Base-by-base conservation (phyloP, 2,329 filamentous ascomycete genomes). In the Westerdykella ornata region DNA sequence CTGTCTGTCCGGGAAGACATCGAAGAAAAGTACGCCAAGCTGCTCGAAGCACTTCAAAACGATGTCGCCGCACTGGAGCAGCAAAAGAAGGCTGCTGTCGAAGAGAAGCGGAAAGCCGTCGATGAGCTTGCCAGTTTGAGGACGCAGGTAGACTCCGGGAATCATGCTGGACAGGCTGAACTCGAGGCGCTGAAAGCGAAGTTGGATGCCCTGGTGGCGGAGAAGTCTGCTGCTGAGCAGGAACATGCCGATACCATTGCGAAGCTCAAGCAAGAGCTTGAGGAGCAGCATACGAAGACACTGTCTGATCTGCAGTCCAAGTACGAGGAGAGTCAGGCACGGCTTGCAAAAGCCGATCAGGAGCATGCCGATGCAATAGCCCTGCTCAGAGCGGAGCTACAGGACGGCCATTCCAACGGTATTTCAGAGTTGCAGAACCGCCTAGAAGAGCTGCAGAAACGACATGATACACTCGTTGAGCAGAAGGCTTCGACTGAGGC, bases 331-430 rank as follows among this genome's bases (percentile, higher is more conserved):
- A 39, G 62, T 9, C 52, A 60, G 18, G 39, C 54, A 13, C 51
- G 52, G 32, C 43, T 62, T 18, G 26, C 53, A 1, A 46, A 48
- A 17, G 42, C 50, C 5, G 59, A 66, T 30, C 47, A 59, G 42
- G 57, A 62, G 37, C 59, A 63, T 35, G 46, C 48, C 28, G 56
- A 62, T 38, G 55, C 61, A 8, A 58, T 66, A 26, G 54, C 53
- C 15, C 42, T 60, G 14, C 38, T 63, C 9, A 50, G 54, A 36
- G 51, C 57, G 36, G 54, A 63, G 30, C 51, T 64, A 28, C 51
- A 53, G 26, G 49, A 57, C 6, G 54, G 57, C 1, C 55, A 62
- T 18, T 62, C 59, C 3, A 59, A 52, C 12, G 50, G 60, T 18
- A 26, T 61, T 17, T 30, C 51, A 1, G 39, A 43, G 19, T 35